Base-by-base conservation (phyloP, 352 stramenopile species). In the Globisporangium nodosum region DNA sequence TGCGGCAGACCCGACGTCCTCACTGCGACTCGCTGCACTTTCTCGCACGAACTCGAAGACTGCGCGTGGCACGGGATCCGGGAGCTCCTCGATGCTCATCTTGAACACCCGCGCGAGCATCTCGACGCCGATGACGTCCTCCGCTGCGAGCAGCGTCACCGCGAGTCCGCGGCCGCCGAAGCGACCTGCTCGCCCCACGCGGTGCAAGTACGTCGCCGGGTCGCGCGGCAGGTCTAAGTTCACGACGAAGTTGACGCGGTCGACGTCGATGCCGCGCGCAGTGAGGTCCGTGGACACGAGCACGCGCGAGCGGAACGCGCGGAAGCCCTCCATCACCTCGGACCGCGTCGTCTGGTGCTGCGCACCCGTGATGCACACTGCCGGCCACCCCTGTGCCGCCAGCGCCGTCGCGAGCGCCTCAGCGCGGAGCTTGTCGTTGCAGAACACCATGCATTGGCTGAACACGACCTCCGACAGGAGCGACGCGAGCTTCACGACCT, bases 391-490 rank as follows among this genome's bases (percentile, higher is more conserved):
- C 27, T 88, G 71, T 7, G 58, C 63, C 16, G 55, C 58, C 24
- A 92, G 68, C 15, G 78, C 81, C 0, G 64, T 71, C 3, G 81
- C 76, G 15, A 91, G 48, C 11, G 78, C 81, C 61, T 91, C 81
- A 0, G 83, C 78, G 8, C 80, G 73, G 54, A 88, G 79, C 67
- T 90, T 92, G 68, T 90, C 83, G 66, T 92, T 92, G 68, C 78
- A 91, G 56, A 92, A 92, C 37, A 90, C 81, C 55, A 92, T 90
- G 59, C 83, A 90, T 61, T 92, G 80, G 40, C 76, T 72, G 58
- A 92, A 92, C 40, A 74, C 60, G 46, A 91, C 70, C 53, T 88
- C 74, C 4, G 83, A 76, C 7, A 92, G 76, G 33, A 92, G 61
- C 24, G 56, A 45, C 33, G 68, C 72, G 20, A 92, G 65, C 52